Percentiles rank a stretch among this genome's conserved stretches.
These are phyloP conservation scores for Pichia gijzeniarum DNA, from an alignment of 805 yeast genomes.

Conservation along the genomic window DNA sequence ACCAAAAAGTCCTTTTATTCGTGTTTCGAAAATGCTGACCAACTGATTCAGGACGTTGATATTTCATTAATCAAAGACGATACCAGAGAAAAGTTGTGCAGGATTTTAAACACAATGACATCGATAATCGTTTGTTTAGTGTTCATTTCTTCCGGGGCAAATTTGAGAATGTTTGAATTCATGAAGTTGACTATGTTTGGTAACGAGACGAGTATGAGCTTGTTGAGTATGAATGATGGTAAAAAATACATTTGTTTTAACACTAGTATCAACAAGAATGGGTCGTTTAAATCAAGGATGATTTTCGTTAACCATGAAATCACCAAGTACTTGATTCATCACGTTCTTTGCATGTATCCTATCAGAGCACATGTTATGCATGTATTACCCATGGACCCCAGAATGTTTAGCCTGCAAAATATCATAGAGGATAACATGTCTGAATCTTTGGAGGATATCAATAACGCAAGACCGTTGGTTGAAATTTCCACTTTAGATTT, in stretches of 20 bases:
- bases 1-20: not conserved
- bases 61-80: not conserved
- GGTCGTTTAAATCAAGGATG: not conserved
- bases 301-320: not conserved
- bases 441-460: not conserved
- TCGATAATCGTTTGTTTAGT: not conserved
- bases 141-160: not conserved
- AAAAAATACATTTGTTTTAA: no score
- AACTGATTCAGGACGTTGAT: not conserved
- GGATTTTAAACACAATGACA: not conserved
- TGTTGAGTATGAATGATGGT: not conserved
- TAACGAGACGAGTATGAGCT: not conserved
- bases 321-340: not conserved
- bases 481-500: not conserved
- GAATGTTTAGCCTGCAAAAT: not conserved
- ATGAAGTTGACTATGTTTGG: not conserved
- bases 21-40: not conserved
- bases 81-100: not conserved
- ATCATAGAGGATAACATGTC: not conserved
- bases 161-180: not conserved
- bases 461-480: not conserved
- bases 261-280: not conserved
- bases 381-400: not conserved
- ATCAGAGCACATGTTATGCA: not conserved
- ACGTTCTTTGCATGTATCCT: not conserved